A percentile compares a stretch with the other conserved stretches of the same genome.
These are phyloP conservation scores for Raphanus sativus DNA, from an alignment of 345 rosid species.

Conservation along the genomic window DNA sequence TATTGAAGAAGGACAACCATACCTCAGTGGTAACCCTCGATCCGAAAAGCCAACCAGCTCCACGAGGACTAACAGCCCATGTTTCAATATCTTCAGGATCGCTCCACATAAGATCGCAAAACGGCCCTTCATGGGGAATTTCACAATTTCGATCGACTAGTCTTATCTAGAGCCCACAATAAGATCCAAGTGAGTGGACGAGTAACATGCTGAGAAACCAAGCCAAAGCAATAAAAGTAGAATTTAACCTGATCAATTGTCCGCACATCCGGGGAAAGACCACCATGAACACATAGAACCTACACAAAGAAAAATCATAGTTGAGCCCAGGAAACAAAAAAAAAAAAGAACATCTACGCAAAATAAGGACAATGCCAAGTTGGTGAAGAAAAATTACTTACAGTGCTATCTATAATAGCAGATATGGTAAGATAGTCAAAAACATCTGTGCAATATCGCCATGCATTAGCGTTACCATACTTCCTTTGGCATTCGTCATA, in stretches of 20 bases:
- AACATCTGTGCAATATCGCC: slow-evolving; percentile 99
- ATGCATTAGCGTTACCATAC: slow-evolving; percentile 99
- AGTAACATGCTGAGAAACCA: slow-evolving; percentile 10
- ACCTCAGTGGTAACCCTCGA: slow-evolving; percentile 99
- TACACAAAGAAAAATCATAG: slow-evolving; percentile 19
- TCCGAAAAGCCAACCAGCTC: slow-evolving; percentile 99
- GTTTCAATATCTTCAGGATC: slow-evolving; percentile 99
- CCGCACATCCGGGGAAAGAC: slow-evolving; percentile 97
- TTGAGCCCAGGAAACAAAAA: slow-evolving; percentile 6
- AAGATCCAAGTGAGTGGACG: slow-evolving; percentile 20
- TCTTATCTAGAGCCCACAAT: slow-evolving; percentile 64
- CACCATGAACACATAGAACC: slow-evolving; percentile 99
- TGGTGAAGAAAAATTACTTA: slow-evolving; percentile 38
- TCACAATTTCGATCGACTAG: slow-evolving; percentile 90
- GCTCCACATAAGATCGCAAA: slow-evolving; percentile 99
- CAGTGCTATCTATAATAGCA: slow-evolving; percentile 98
- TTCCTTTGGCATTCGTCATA: slow-evolving; percentile 99
- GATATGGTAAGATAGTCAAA: slow-evolving; percentile 97
- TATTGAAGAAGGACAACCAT: neutral
- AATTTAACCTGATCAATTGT: slow-evolving; percentile 85
- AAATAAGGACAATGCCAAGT: neutral
- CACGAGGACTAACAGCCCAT: slow-evolving; percentile 99
- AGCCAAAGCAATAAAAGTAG: neutral
- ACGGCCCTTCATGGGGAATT: slow-evolving; percentile 99
- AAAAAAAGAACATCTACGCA: neutral